Conservation (phyloP, 768 basidiomycete species). For the Naganishia onofrii region DNA sequence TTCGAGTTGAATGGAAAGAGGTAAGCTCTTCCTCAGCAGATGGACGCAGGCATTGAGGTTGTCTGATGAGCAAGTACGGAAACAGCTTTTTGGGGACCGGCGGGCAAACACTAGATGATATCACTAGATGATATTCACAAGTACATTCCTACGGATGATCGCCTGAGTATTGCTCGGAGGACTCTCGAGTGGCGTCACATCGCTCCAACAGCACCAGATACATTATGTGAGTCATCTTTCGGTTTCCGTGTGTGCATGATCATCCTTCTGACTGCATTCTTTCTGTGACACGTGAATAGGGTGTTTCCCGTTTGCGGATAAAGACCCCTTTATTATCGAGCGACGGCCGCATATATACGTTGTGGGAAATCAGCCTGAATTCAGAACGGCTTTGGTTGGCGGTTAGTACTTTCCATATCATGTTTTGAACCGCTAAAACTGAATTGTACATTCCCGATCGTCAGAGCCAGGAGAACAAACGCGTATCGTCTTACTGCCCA, state of each 20-base stretch:
- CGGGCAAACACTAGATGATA: constrained; percentile 90
- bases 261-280: background rate
- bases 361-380: constrained; percentile 83
- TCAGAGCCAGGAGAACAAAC: constrained; percentile 44
- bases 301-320: constrained; percentile 88
- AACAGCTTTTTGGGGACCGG: constrained; percentile 75
- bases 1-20: constrained; percentile 62
- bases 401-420: constrained; percentile 46
- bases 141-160: constrained; percentile 69
- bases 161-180: constrained; percentile 68
- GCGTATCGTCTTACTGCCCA: constrained; percentile 75
- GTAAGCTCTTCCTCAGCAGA: constrained; percentile 37
- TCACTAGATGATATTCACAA: constrained; percentile 95
- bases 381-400: constrained; percentile 68
- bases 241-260: background rate
- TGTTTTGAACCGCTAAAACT: constrained; percentile 37
- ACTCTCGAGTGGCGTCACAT: constrained; percentile 92
- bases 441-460: background rate
- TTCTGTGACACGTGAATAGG: constrained; percentile 51
- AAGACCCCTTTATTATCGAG: constrained; percentile 84
- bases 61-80: background rate
- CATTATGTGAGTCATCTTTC: constrained; percentile 60
- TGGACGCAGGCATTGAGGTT: background rate
- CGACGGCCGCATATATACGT: constrained; percentile 86
- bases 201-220: constrained; percentile 98